Evolutionary conservation across 2,329 filamentous ascomycete species (phyloP).

Genomic region (Ceratocystis lukuohia): DNA sequence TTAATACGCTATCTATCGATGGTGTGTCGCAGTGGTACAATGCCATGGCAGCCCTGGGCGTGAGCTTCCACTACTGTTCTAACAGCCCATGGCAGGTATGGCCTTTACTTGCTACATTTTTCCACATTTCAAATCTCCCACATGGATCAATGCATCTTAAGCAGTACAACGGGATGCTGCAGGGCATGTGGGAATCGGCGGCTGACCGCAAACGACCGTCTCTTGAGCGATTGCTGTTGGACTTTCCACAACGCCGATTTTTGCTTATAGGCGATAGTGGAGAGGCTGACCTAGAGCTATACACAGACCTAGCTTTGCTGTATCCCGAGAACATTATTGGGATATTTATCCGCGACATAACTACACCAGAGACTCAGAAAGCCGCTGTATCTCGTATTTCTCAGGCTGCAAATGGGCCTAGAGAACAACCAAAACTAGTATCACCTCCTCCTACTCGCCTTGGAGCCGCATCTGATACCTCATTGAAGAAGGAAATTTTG

Average conservation of each 20-base stretch:
- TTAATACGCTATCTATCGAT: slow-evolving; percentile 67
- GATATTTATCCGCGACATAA: slow-evolving; percentile 92
- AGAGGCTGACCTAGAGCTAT: slow-evolving; percentile 92
- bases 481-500: slow-evolving; percentile 4
- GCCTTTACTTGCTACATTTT: slow-evolving; percentile 75
- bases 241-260: slow-evolving; percentile 80
- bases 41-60: slow-evolving; percentile 61
- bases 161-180: slow-evolving; percentile 91
- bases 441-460: not conserved
- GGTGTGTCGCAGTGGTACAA: slow-evolving; percentile 87
- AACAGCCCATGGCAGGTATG: slow-evolving; percentile 98
- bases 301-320: slow-evolving; percentile 78
- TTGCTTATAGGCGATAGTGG: slow-evolving; percentile 90
- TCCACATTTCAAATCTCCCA: slow-evolving; percentile 66
- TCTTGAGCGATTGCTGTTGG: slow-evolving; percentile 68
- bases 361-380: slow-evolving; percentile 47
- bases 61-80: slow-evolving; percentile 93
- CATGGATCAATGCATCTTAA: slow-evolving; percentile 88
- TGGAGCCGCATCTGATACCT: not conserved
- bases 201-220: slow-evolving; percentile 87
- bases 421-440: slow-evolving; percentile 23
- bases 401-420: slow-evolving; percentile 26
- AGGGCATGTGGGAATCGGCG: slow-evolving; percentile 95
- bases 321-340: slow-evolving; percentile 73
- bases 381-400: slow-evolving; percentile 23